phyloP scores from a whole-genome alignment of 2,329 filamentous ascomycete genomes.

The Hypoxylon sp. region DNA sequence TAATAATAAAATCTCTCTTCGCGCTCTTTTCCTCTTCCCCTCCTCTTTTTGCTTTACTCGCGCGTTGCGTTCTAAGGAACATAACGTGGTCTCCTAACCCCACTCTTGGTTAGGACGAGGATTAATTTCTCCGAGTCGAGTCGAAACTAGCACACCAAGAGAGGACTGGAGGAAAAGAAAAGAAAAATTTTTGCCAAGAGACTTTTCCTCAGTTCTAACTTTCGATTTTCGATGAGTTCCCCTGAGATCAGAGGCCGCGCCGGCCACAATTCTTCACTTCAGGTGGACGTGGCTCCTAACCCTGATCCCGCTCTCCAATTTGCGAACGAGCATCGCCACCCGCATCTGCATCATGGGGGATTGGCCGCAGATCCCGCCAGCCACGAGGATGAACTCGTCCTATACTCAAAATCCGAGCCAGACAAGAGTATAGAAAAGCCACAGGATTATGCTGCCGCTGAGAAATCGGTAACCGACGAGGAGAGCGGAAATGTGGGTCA shows the following conservation, averaged over 20 bases:
- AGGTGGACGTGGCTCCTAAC: slow-evolving; percentile 44
- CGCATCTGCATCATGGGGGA: slow-evolving; percentile 60
- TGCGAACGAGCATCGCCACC: slow-evolving; percentile 61
- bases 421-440: slow-evolving; percentile 58
- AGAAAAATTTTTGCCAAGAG: slow-evolving; percentile 20
- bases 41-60: slow-evolving; percentile 27
- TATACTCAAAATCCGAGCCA: slow-evolving; percentile 62
- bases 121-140: slow-evolving; percentile 35
- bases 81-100: slow-evolving; percentile 35
- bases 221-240: slow-evolving; percentile 40
- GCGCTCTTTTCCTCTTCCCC: slow-evolving; percentile 25
- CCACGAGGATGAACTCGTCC: slow-evolving; percentile 60
- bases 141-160: slow-evolving; percentile 17
- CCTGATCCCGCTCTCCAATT: slow-evolving; percentile 55
- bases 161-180: slow-evolving; percentile 17
- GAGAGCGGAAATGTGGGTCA: slow-evolving; percentile 53
- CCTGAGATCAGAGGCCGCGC: slow-evolving; percentile 44
- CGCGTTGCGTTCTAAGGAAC: slow-evolving; percentile 35
- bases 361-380: slow-evolving; percentile 53
- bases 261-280: slow-evolving; percentile 46
- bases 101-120: slow-evolving; percentile 34
- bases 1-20: slow-evolving; percentile 31
- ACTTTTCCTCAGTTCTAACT: slow-evolving; percentile 7
- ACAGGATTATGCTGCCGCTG: slow-evolving; percentile 57
- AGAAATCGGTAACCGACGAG: slow-evolving; percentile 54